Base-by-base conservation (phyloP, 768 basidiomycete genomes). In the Pleurotus sapidus region DNA sequence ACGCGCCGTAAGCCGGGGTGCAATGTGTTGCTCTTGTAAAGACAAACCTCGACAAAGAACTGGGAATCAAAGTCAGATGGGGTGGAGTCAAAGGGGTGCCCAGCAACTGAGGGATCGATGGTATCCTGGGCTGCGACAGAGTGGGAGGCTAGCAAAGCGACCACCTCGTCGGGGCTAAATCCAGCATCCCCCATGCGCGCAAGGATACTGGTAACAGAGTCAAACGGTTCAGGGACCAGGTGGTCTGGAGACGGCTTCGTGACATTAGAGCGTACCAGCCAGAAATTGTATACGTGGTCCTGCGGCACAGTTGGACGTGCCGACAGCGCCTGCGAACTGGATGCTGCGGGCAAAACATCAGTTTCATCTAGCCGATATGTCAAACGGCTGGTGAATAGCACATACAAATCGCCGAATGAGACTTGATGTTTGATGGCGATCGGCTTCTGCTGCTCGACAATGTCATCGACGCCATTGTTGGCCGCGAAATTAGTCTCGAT, bases 231-330 rank as follows among this genome's bases (percentile, higher is more conserved):
- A 0, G 75, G 75, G 14, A 76, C 68, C 17, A 73, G 60, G 15
- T 49, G 49, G 46, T 69, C 65, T 9, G 67, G 65, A 6, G 74
- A 68, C 3, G 73, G 56, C 27, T 50, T 55, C 2, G 65, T 66
- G 34, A 61, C 58, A 40, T 69, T 65, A 11, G 63, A 58, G 24
- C 76, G 72, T n/a, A n/a, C 76, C 76, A 40, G 72, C 63, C 27
- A 76, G 65, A 64, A 76, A 76, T 53, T 66, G 63, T 1, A 76
- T 62, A 1, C 62, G 68, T 20, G 76, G 76, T 47, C 72, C 74
- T 55, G 75, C 76, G 17, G 73, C 68, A 58, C 76, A 77, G 62
- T 74, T 74, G 48, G 65, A 63, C 4, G 72, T 60, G 46, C 66
- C 72, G 30, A 76, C 70, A 11, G 68, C 70, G 42, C 68, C 70